Conservation (phyloP, 2,329 filamentous ascomycete genomes). For the Paecilomyces sp. region DNA sequence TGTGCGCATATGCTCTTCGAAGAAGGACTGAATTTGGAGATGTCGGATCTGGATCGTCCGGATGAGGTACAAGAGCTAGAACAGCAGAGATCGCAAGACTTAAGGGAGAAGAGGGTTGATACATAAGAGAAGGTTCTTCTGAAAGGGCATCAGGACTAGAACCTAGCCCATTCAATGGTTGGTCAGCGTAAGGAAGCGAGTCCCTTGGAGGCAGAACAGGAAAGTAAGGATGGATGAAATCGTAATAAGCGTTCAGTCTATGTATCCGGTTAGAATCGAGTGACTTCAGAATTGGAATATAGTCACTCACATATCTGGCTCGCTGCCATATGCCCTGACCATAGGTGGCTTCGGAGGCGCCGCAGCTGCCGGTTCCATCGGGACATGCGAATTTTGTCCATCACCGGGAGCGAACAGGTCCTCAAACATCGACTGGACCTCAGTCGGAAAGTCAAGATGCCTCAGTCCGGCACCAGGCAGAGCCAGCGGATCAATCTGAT, state of each 20-base stretch:
- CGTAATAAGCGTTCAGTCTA: conserved; percentile 40
- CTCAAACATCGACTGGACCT: conserved; percentile 32
- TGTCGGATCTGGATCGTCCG: conserved; percentile 29
- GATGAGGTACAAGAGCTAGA: conserved; percentile 36
- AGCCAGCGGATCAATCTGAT: conserved; percentile 34
- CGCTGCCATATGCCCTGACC: conserved; percentile 33
- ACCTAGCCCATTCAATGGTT: conserved; percentile 24
- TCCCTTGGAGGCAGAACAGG: conserved; percentile 36
- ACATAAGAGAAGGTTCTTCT: conserved; percentile 23
- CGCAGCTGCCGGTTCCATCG: conserved; percentile 21
- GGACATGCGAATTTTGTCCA: conserved; percentile 15
- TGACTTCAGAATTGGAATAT: neutral
- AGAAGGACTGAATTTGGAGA: conserved; percentile 26
- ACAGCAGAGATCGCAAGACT: conserved; percentile 38
- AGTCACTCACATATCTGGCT: conserved; percentile 31
- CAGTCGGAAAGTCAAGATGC: conserved; percentile 29
- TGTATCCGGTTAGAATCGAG: conserved; percentile 8
- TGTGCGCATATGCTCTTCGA: conserved; percentile 33
- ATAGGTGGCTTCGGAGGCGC: conserved; percentile 18
- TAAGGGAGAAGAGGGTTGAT: conserved; percentile 34
- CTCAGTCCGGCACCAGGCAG: conserved; percentile 33
- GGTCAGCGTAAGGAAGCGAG: conserved; percentile 20
- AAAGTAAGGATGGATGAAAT: conserved; percentile 40
- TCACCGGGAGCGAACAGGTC: conserved; percentile 23
- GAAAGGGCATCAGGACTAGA: conserved; percentile 22